Evolutionary conservation across 352 stramenopile species (phyloP).

Genomic region (Thalassiosira mediterranea): DNA sequence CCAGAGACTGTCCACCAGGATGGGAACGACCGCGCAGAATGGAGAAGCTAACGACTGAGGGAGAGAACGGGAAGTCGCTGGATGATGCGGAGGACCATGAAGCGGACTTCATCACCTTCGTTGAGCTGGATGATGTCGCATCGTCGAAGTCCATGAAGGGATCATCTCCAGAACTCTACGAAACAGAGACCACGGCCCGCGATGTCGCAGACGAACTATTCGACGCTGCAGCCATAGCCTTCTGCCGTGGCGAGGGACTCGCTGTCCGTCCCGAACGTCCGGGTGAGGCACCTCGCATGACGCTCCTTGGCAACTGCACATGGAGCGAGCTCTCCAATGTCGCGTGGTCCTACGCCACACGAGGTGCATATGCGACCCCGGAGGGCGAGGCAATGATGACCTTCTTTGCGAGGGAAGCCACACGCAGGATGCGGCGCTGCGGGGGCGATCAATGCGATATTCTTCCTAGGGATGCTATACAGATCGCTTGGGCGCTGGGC

Average conservation of each 20-base stretch:
- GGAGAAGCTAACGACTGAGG: constrained; percentile 18
- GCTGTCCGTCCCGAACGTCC: background rate
- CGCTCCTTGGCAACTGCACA: constrained; percentile 50
- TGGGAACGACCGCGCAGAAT: constrained; percentile 67
- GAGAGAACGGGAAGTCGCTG: constrained; percentile 1
- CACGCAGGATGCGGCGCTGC: constrained; percentile 27
- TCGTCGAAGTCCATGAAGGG: constrained; percentile 4
- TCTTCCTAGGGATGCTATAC: constrained; percentile 66
- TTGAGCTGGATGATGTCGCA: constrained; percentile 34
- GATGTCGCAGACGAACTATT: constrained; percentile 44
- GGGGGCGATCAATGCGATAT: constrained; percentile 10
- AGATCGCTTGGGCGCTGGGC: constrained; percentile 78
- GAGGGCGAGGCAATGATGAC: constrained; percentile 60
- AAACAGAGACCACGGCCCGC: constrained; percentile 3
- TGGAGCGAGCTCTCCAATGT: constrained; percentile 80
- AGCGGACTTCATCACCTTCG: constrained; percentile 57
- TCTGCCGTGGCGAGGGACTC: constrained; percentile 35
- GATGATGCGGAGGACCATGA: constrained; percentile 23
- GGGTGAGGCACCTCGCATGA: background rate
- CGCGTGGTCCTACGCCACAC: constrained; percentile 77
- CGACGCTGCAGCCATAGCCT: constrained; percentile 46
- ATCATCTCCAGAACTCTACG: too few relatives aligned
- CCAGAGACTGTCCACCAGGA: constrained; percentile 66
- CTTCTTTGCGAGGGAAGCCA: constrained; percentile 58
- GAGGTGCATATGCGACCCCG: constrained; percentile 54